These are phyloP conservation scores for Tetrahymena thermophila DNA, from an alignment of 73 alveolate genomes.

Conservation along the genomic window DNA sequence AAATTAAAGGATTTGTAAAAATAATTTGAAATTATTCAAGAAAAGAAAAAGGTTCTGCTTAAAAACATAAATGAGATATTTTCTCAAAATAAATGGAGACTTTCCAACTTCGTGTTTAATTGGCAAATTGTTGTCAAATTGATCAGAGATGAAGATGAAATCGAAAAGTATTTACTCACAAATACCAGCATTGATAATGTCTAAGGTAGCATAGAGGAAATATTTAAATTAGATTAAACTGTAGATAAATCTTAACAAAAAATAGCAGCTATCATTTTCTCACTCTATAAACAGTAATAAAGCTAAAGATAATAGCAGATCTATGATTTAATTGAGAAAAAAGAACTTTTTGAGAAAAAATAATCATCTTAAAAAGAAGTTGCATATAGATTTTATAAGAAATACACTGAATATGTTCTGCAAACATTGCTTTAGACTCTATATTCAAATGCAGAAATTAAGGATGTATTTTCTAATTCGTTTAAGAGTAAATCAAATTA, in stretches of 20 bases:
- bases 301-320: neutral
- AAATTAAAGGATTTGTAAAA: too few species aligned
- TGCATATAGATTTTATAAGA: neutral
- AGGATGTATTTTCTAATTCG: neutral
- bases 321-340: too few species aligned
- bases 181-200: neutral
- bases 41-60: neutral
- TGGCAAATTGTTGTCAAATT: neutral
- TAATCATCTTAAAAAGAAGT: neutral
- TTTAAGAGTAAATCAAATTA: neutral
- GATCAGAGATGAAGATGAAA: neutral
- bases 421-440: neutral
- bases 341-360: too few species aligned
- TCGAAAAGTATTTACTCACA: neutral
- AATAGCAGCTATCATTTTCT: neutral
- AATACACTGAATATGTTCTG: neutral
- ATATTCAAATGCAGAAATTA: neutral
- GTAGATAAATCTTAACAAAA: neutral
- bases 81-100: neutral
- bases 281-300: neutral
- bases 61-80: neutral
- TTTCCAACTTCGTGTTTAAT: neutral
- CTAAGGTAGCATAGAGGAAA: neutral
- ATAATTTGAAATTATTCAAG: neutral
- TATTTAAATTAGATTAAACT: neutral